phyloP scores from a whole-genome alignment of 768 basidiomycete species.

The Auricularia auricula-judae region DNA sequence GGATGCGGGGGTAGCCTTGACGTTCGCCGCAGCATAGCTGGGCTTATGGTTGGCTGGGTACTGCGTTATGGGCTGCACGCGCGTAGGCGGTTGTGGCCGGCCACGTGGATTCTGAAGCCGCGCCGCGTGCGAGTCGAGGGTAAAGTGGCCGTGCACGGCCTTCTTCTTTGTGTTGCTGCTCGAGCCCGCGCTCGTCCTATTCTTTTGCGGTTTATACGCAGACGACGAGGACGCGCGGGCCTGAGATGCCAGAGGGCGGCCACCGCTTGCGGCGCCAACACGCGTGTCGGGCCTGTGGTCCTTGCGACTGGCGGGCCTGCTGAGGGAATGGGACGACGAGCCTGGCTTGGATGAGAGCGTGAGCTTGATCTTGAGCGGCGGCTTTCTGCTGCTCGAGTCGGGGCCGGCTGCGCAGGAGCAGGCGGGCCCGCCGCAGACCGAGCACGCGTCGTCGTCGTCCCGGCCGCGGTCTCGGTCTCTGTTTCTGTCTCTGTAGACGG shows the following conservation, averaged over 20 bases:
- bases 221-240: neutral
- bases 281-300: neutral
- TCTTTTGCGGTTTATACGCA: neutral
- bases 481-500: too few relatives aligned
- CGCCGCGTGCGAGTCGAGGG: too few relatives aligned
- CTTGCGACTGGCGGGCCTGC: neutral
- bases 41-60: too few relatives aligned
- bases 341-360: neutral
- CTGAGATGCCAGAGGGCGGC: neutral
- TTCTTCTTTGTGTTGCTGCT: too few relatives aligned
- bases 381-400: neutral
- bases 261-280: neutral
- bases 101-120: too few relatives aligned
- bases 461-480: neutral
- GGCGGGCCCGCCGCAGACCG: too few relatives aligned
- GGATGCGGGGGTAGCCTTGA: too few relatives aligned
- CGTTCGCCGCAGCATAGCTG: too few relatives aligned
- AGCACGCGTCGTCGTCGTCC: neutral
- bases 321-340: neutral
- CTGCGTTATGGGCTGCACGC: too few relatives aligned
- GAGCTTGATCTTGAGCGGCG: neutral
- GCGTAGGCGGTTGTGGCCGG: too few relatives aligned
- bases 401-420: neutral
- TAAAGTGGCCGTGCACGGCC: too few relatives aligned
- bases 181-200: too few relatives aligned